These are phyloP conservation scores for Verbascum thapsus DNA, from an alignment of 257 asterid species.

Conservation along the genomic window DNA sequence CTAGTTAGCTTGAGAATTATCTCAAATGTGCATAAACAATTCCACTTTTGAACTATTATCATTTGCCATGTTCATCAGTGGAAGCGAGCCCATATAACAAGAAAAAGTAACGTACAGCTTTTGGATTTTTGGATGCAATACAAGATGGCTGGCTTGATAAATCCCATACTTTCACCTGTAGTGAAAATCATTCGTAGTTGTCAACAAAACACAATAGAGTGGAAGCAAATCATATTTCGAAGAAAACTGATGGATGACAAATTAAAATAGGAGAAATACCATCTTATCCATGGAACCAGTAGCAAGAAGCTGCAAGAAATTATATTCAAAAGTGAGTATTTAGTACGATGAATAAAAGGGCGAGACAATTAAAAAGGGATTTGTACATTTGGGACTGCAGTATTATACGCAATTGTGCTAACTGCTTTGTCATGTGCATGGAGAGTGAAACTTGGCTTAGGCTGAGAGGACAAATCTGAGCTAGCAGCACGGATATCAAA, in stretches of 20 bases:
- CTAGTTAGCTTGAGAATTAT: too few species aligned
- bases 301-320: conserved; percentile 73
- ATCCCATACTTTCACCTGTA: conserved; percentile 96
- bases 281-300: conserved; percentile 88
- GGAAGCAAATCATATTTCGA: neutral
- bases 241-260: conserved; percentile 3
- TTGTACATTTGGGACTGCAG: conserved; percentile 64
- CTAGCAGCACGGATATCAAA: conserved; percentile 69
- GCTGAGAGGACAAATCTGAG: conserved; percentile 46
- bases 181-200: neutral
- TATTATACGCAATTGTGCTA: conserved; percentile 64
- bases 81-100: neutral
- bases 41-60: too few species aligned
- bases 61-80: too few species aligned
- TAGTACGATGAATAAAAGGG: conserved; percentile 2
- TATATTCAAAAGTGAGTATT: conserved; percentile 32
- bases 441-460: conserved; percentile 73
- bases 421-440: conserved; percentile 96
- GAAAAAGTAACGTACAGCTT: conserved; percentile 44
- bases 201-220: neutral
- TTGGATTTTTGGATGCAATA: conserved; percentile 47
- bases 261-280: conserved; percentile 46
- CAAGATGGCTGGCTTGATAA: conserved; percentile 74
- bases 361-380: neutral
- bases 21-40: too few species aligned